Conservation (phyloP, 2,329 filamentous ascomycete genomes). For the Phaeosphaeriaceae sp. region DNA sequence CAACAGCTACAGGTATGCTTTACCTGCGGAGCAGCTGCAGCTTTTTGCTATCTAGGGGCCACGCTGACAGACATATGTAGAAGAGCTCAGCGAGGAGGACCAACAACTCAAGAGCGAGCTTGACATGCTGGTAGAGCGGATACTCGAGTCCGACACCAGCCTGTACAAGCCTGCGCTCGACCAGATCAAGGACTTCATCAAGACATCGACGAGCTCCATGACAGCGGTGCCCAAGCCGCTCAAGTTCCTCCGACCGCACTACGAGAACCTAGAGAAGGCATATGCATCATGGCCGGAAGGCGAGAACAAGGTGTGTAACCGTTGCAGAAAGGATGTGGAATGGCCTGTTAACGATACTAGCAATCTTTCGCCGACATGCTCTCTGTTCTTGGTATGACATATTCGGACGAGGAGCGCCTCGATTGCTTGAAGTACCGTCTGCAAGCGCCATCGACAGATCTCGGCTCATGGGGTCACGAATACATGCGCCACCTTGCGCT, state of each 20-base stretch:
- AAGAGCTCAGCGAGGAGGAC: slow-evolving; percentile 97
- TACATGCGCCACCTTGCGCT: slow-evolving; percentile 95
- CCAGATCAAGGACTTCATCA: slow-evolving; percentile 97
- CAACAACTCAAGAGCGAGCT: slow-evolving; percentile 98
- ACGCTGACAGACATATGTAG: slow-evolving; percentile 56
- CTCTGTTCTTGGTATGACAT: slow-evolving; percentile 98
- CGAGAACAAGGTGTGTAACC: slow-evolving; percentile 74
- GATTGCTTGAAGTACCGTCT: slow-evolving; percentile 97
- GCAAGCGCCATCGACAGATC: slow-evolving; percentile 86
- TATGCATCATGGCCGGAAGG: slow-evolving; percentile 89
- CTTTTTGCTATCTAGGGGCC: slow-evolving; percentile 11
- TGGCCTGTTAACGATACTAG: slow-evolving; percentile 45
- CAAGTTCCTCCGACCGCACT: slow-evolving; percentile 97
- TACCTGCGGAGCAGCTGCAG: slow-evolving; percentile 16
- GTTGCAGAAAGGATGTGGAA: too few relatives aligned
- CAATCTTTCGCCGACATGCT: slow-evolving; percentile 88
- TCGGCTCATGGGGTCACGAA: slow-evolving; percentile 97
- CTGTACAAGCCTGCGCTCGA: slow-evolving; percentile 94
- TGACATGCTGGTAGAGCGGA: slow-evolving; percentile 94
- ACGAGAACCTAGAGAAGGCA: slow-evolving; percentile 83
- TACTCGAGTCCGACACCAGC: slow-evolving; percentile 84
- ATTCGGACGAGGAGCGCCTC: slow-evolving; percentile 92
- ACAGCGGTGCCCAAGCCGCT: slow-evolving; percentile 97
- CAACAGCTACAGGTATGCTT: slow-evolving; percentile 62
- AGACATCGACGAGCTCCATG: slow-evolving; percentile 99